Evolutionary conservation across 257 asterid genomes (phyloP).

Genomic region (Solanum ahanhuiri): DNA sequence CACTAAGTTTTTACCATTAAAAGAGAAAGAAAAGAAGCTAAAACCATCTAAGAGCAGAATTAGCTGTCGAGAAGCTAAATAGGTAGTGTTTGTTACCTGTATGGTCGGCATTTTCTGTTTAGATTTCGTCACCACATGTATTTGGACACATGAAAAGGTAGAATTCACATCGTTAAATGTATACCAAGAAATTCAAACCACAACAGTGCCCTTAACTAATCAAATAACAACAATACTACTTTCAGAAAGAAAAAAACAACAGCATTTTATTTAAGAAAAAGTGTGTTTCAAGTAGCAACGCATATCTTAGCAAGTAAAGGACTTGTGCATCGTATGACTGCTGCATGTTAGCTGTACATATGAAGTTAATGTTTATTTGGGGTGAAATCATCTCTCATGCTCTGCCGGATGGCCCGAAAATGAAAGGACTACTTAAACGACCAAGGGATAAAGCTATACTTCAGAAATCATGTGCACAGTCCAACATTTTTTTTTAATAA

Average conservation of each 20-base stretch:
- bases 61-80: not conserved
- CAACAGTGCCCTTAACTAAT: not conserved
- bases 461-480: not conserved
- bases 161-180: slow-evolving; percentile 8
- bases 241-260: not conserved
- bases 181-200: not conserved
- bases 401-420: not conserved
- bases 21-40: not conserved
- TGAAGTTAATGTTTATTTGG: not conserved
- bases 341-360: not conserved
- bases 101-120: slow-evolving; percentile 94
- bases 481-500: not conserved
- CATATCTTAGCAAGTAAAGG: not conserved
- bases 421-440: not conserved
- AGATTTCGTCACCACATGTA: slow-evolving; percentile 13
- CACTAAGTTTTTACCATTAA: not conserved
- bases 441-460: not conserved
- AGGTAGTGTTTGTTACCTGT: slow-evolving; percentile 41
- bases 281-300: not conserved
- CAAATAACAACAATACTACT: not conserved
- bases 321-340: not conserved
- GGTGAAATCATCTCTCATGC: not conserved
- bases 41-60: not conserved
- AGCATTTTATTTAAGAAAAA: not conserved
- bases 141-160: slow-evolving; percentile 27